Base-by-base conservation (phyloP, 768 basidiomycete genomes). In the Hysterangium stoloniferum region DNA sequence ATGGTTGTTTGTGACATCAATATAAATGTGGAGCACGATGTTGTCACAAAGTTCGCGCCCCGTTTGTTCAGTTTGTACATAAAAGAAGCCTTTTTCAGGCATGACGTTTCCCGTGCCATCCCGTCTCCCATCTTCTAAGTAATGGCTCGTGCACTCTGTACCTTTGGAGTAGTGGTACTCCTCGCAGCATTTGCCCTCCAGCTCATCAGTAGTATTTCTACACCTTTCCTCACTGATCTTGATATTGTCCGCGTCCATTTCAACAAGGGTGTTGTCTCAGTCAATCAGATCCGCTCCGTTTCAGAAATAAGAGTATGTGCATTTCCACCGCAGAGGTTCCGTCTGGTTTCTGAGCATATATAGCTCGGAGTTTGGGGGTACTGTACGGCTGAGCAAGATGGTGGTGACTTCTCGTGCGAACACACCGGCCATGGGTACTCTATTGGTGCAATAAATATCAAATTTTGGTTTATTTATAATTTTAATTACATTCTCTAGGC, bases 361-460 rank as follows among this genome's bases (percentile, higher is more conserved):
- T 52, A 88, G 85, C 74, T 85, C 59, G 86, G 86, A 57, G 70
- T 85, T 28, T 88, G 86, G 86, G 49, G 31, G 31, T 51, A 28
- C 40, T 51, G 49, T 24, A 29, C 20, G 19, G 29, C 31, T 22
- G 37, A 41, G 40, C n/a, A n/a, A 4, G n/a, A 17, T 6, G 43
- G 19, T 4, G 38, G 28, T 20, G 37, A 24, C 15, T n/a, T 19
- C n/a, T 41, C 49, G 12, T 51, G 49, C 38, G n/a, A 48, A 9
- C 40, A 42, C 40, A 25, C 57, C 78, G 78, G 75, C 15, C 71
- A 77, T 58, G 84, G 75, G 3, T 88, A 88, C 61, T 63, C 66
- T 37, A 57, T 82, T 28, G 57, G 61, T 50, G 25, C 31, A 40
- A 28, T 22, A 1, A 5, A 32, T 15, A 5, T 1, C 49, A 4